Evolutionary conservation across 768 basidiomycete genomes (phyloP).

Genomic region (Suillus subaureus): DNA sequence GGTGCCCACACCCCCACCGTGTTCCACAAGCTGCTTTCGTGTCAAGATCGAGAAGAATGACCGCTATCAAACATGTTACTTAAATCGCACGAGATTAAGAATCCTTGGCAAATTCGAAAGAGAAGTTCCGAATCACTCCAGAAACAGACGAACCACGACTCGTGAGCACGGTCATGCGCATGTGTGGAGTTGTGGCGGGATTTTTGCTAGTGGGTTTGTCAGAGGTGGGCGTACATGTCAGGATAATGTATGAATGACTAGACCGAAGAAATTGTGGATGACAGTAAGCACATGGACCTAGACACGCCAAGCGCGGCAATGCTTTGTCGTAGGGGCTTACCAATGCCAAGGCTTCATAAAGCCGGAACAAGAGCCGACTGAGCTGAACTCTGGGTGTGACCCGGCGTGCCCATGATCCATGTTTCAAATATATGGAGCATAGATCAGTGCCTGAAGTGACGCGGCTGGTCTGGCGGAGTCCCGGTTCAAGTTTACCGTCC

Average conservation of each 20-base stretch:
- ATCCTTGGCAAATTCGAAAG: constrained; percentile 1
- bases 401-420: background rate
- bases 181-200: background rate
- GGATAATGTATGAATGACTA: background rate
- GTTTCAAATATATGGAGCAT: background rate
- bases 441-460: background rate
- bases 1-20: background rate
- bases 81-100: background rate
- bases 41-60: background rate
- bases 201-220: background rate
- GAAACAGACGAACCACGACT: background rate
- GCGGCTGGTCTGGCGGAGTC: background rate
- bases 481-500: background rate
- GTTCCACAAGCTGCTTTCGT: background rate
- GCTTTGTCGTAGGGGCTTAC: background rate
- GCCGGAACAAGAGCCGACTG: background rate
- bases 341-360: too few species aligned
- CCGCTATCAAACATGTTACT: background rate
- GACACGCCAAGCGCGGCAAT: background rate
- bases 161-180: background rate
- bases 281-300: too few species aligned
- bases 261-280: background rate
- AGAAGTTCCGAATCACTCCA: background rate
- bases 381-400: background rate
- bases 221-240: background rate